These are phyloP conservation scores for Candida germanica DNA, from an alignment of 805 yeast genomes.

Conservation along the genomic window DNA sequence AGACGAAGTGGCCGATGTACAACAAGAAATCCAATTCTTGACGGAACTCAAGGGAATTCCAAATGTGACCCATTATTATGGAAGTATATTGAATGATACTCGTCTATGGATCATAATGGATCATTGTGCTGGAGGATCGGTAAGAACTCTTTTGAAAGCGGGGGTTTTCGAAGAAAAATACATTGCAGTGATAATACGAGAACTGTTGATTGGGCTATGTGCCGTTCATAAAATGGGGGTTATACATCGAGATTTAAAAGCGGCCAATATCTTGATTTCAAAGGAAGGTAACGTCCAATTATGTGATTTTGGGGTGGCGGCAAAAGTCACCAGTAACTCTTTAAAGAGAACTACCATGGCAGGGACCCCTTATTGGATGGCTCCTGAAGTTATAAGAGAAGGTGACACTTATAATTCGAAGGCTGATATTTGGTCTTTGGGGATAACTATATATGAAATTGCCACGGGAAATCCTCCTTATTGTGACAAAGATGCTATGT, in stretches of 20 bases:
- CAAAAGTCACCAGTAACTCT: slow-evolving; percentile 73
- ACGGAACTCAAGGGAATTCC: slow-evolving; percentile 79
- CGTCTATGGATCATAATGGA: slow-evolving; percentile 97
- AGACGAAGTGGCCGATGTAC: slow-evolving; percentile 94
- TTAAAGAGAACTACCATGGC: slow-evolving; percentile 91
- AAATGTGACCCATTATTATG: slow-evolving; percentile 91
- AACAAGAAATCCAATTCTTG: slow-evolving; percentile 84
- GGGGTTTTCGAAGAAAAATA: slow-evolving; percentile 85
- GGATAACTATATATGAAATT: slow-evolving; percentile 89
- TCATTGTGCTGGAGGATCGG: slow-evolving; percentile 93
- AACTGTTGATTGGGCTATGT: slow-evolving; percentile 69
- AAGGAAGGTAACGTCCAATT: slow-evolving; percentile 87
- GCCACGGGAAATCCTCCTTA: slow-evolving; percentile 98
- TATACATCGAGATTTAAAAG: slow-evolving; percentile 93
- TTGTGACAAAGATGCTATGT: slow-evolving; percentile 88
- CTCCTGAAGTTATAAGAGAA: slow-evolving; percentile 95
- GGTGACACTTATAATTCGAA: slow-evolving; percentile 83
- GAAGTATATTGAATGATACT: slow-evolving; percentile 83
- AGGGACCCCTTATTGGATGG: slow-evolving; percentile 98
- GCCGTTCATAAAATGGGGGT: slow-evolving; percentile 87
- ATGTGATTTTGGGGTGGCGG: slow-evolving; percentile 99
- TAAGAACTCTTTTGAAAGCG: slow-evolving; percentile 79
- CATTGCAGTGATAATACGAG: slow-evolving; percentile 81
- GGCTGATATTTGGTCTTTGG: slow-evolving; percentile 97
- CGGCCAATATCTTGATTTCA: slow-evolving; percentile 88